phyloP scores from a whole-genome alignment of 306 rosid genomes.

The Cicer chorassanicum region DNA sequence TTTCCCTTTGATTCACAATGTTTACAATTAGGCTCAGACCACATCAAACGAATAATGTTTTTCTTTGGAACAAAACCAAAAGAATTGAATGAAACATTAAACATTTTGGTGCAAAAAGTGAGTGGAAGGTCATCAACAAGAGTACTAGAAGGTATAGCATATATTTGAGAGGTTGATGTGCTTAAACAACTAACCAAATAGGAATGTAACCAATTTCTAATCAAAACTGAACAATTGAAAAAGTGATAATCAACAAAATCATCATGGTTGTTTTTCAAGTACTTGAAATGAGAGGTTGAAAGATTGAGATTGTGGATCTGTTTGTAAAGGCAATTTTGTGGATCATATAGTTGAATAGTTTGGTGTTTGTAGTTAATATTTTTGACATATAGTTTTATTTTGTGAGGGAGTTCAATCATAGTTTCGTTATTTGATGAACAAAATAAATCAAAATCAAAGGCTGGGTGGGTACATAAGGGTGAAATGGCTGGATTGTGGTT shows the following conservation, averaged over 20 bases:
- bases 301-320: constrained; percentile 14
- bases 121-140: background rate
- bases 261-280: background rate
- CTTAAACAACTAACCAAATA: constrained; percentile 1
- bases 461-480: constrained; percentile 39
- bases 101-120: constrained; percentile 8
- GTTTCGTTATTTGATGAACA: constrained; percentile 39
- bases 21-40: constrained; percentile 48
- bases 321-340: constrained; percentile 26
- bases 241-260: background rate
- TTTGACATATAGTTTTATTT: constrained; percentile 40
- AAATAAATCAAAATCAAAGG: constrained; percentile 56
- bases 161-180: constrained; percentile 1
- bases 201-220: fast-evolving
- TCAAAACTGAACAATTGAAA: constrained; percentile 45
- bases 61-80: fast-evolving
- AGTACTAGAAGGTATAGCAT: background rate
- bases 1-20: constrained; percentile 39
- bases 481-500: background rate
- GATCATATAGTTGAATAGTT: constrained; percentile 34
- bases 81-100: constrained; percentile 17
- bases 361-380: constrained; percentile 45
- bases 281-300: constrained; percentile 42
- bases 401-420: constrained; percentile 46
- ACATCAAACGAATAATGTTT: constrained; percentile 4